These are phyloP conservation scores for Dryadomyces sulphureus DNA, from an alignment of 2,329 filamentous ascomycete species.

Conservation along the genomic window DNA sequence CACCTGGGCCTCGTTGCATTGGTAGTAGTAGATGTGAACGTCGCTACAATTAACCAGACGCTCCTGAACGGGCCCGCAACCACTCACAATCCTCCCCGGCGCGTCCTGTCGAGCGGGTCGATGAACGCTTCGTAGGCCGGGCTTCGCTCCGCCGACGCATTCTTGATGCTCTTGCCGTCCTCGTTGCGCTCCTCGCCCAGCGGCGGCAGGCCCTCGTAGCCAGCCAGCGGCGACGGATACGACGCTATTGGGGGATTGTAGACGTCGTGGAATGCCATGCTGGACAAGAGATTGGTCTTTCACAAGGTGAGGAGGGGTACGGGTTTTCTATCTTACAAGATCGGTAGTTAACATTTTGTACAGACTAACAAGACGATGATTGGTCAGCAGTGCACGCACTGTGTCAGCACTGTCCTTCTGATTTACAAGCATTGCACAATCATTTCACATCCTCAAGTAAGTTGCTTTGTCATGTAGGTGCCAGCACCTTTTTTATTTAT, in stretches of 20 bases:
- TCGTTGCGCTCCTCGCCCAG: constrained; percentile 42
- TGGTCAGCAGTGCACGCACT: neutral
- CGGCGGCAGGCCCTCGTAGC: constrained; percentile 40
- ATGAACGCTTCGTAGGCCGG: constrained; percentile 56
- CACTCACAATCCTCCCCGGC: constrained; percentile 54
- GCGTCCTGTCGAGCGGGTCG: constrained; percentile 50
- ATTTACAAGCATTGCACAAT: neutral
- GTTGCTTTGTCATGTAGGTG: too few relatives aligned
- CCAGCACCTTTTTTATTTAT: too few relatives aligned
- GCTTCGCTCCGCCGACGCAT: constrained; percentile 49
- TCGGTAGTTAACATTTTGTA: too few relatives aligned
- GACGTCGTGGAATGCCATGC: constrained; percentile 5
- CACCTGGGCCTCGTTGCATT: constrained; percentile 44
- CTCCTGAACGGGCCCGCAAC: neutral
- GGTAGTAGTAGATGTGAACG: constrained; percentile 72
- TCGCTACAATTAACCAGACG: constrained; percentile 33
- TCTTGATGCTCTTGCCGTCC: constrained; percentile 67
- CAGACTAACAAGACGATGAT: too few relatives aligned
- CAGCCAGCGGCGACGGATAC: constrained; percentile 41
- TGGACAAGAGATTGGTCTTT: neutral
- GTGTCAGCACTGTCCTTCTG: neutral
- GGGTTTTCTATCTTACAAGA: neutral
- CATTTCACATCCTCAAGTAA: neutral
- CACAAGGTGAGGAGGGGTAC: neutral
- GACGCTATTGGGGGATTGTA: constrained; percentile 14